Evolutionary conservation across 306 rosid genomes (phyloP).

Genomic region (Quercus glauca): DNA sequence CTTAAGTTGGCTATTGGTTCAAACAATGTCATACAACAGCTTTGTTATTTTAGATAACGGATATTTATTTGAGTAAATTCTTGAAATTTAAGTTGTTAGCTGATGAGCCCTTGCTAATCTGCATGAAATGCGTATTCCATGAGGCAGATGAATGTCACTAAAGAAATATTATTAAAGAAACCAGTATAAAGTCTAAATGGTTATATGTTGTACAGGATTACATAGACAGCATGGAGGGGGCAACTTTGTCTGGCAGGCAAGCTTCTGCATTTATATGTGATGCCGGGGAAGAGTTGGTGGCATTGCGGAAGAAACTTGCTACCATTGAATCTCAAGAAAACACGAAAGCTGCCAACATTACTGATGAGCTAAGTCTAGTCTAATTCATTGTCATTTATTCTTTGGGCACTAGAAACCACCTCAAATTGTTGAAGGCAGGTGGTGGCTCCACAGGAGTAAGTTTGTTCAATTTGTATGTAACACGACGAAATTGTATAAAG

Average conservation of each 20-base stretch:
- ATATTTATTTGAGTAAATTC: neutral
- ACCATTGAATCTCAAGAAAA: constrained; percentile 33
- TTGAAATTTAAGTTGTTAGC: neutral
- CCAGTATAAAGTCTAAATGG: neutral
- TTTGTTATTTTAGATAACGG: neutral
- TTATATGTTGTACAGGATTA: constrained; percentile 64
- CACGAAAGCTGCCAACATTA: constrained; percentile 31
- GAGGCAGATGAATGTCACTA: neutral
- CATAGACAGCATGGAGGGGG: constrained; percentile 99
- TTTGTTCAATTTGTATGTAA: constrained; percentile 15
- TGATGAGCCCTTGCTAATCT: neutral
- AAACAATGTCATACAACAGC: neutral
- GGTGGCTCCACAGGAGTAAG: neutral
- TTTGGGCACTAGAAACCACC: neutral
- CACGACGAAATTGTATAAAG: constrained; percentile 16
- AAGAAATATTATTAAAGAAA: neutral
- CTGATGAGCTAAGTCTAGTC: constrained; percentile 82
- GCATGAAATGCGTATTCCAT: neutral
- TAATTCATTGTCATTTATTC: constrained; percentile 19
- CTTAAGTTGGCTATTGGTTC: neutral
- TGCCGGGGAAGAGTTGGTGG: constrained; percentile 77
- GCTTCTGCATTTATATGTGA: constrained; percentile 81
- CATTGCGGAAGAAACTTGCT: constrained; percentile 61
- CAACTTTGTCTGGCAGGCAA: constrained; percentile 94
- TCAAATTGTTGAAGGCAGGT: constrained; percentile 1